phyloP scores from a whole-genome alignment of 1,139 yeast species.

The Geotrichum klebahnii region DNA sequence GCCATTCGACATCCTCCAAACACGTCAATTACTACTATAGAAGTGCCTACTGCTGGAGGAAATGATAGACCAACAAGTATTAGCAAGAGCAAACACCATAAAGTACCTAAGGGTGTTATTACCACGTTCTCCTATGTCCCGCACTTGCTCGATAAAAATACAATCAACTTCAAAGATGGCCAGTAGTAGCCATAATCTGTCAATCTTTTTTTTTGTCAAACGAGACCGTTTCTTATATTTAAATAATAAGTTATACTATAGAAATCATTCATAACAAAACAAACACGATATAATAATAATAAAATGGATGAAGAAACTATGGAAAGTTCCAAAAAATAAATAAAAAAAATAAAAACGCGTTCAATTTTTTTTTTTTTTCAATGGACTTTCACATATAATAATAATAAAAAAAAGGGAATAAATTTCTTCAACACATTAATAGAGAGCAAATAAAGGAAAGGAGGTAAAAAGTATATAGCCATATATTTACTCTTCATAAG shows the following conservation, averaged over 20 bases:
- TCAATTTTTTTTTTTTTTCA: background rate
- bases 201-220: no score
- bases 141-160: background rate
- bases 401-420: background rate
- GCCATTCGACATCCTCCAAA: constrained; percentile 12
- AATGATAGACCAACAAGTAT: no score
- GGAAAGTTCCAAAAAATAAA: no score
- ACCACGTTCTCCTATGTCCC: background rate
- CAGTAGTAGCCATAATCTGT: no score
- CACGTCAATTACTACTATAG: constrained; percentile 13
- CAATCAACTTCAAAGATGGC: constrained; percentile 5
- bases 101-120: background rate
- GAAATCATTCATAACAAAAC: no score
- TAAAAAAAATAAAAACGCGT: constrained; percentile 2
- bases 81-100: no score
- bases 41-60: constrained; percentile 1
- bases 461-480: background rate
- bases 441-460: background rate
- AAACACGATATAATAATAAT: no score
- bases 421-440: no score
- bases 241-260: background rate
- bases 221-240: no score
- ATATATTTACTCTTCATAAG: constrained; percentile 29
- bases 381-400: background rate
- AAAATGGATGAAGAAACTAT: no score